These are phyloP conservation scores for Vaccinium myrtillus DNA, from an alignment of 148 eudicot genomes.

Conservation along the genomic window DNA sequence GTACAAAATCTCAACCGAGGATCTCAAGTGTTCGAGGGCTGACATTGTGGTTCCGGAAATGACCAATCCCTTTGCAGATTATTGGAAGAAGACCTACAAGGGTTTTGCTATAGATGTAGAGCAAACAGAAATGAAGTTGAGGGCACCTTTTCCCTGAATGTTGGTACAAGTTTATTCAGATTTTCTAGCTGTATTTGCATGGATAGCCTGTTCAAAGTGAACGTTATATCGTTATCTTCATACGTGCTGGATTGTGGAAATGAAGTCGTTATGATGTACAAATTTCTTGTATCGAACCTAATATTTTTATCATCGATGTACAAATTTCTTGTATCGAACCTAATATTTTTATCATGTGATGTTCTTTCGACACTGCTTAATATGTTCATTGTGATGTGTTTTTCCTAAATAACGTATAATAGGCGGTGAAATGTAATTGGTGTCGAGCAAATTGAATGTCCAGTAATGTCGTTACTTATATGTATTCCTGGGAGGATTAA, in stretches of 20 bases:
- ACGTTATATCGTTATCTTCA: background rate
- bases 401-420: too few relatives aligned
- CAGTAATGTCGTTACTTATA: too few relatives aligned
- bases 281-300: background rate
- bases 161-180: background rate
- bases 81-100: conserved; percentile 61
- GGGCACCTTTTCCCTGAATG: conserved; percentile 49
- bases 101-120: conserved; percentile 54
- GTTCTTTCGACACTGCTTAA: background rate
- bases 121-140: conserved; percentile 44
- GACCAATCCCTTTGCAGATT: conserved; percentile 51
- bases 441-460: too few relatives aligned
- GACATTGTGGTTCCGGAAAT: conserved; percentile 41
- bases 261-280: background rate
- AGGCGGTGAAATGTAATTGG: too few relatives aligned
- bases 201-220: background rate
- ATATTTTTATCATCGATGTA: background rate
- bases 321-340: background rate
- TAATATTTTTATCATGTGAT: too few relatives aligned
- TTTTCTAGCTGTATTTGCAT: background rate
- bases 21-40: conserved; percentile 35
- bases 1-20: conserved; percentile 38
- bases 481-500: too few relatives aligned
- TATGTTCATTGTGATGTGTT: too few relatives aligned
- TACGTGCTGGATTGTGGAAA: background rate